These are phyloP conservation scores for Millerozyma miso DNA, from an alignment of 805 yeast species.

Conservation along the genomic window DNA sequence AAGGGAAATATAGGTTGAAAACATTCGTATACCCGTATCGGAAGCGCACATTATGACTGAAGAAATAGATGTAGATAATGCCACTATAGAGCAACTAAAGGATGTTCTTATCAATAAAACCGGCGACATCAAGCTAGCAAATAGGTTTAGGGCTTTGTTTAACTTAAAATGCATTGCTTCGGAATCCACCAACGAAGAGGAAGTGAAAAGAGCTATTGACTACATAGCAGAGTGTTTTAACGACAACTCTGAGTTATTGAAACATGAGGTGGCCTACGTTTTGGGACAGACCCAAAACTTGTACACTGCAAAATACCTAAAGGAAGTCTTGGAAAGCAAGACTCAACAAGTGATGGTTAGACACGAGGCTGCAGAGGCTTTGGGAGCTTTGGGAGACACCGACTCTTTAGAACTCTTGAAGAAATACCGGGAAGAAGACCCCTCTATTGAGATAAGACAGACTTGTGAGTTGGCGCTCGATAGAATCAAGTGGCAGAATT, in stretches of 20 bases:
- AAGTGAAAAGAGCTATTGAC: slow-evolving; percentile 65
- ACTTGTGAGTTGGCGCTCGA: slow-evolving; percentile 97
- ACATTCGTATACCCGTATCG: too few relatives aligned
- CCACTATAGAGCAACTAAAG: slow-evolving; percentile 60
- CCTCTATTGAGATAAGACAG: slow-evolving; percentile 84
- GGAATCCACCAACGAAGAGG: slow-evolving; percentile 51
- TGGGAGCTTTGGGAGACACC: slow-evolving; percentile 89
- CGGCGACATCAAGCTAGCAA: slow-evolving; percentile 73
- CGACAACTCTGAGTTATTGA: slow-evolving; percentile 82
- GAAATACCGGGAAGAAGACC: slow-evolving; percentile 66
- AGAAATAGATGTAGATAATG: slow-evolving; percentile 36
- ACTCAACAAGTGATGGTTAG: slow-evolving; percentile 92
- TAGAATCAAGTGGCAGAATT: slow-evolving; percentile 88
- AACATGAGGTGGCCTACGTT: slow-evolving; percentile 97
- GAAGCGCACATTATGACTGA: slow-evolving; percentile 20
- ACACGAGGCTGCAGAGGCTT: slow-evolving; percentile 98
- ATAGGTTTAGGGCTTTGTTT: slow-evolving; percentile 91
- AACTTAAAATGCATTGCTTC: slow-evolving; percentile 83
- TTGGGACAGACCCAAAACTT: slow-evolving; percentile 91
- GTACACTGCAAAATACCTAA: slow-evolving; percentile 69
- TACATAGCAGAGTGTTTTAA: slow-evolving; percentile 81
- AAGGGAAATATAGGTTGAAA: too few relatives aligned
- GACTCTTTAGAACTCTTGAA: slow-evolving; percentile 65
- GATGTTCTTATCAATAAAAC: slow-evolving; percentile 61
- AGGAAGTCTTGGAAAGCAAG: slow-evolving; percentile 61